These are phyloP conservation scores for Candida stauntonica DNA, from an alignment of 805 yeast species.

Conservation along the genomic window DNA sequence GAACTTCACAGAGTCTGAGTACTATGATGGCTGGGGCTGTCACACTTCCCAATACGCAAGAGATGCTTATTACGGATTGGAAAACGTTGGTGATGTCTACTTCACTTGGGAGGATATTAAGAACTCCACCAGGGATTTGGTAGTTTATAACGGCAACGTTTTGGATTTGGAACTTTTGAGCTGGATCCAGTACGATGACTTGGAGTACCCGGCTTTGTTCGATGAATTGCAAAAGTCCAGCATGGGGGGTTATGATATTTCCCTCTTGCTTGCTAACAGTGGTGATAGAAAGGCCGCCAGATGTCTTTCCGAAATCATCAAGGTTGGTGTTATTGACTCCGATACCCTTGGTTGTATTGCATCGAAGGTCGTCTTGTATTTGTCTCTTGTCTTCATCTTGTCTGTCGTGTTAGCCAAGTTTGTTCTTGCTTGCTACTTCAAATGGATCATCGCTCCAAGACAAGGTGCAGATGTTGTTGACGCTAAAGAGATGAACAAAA, in stretches of 20 bases:
- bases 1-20: slow-evolving; percentile 50
- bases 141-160: slow-evolving; percentile 87
- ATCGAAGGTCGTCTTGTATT: slow-evolving; percentile 73
- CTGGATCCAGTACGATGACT: slow-evolving; percentile 68
- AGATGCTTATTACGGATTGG: slow-evolving; percentile 54
- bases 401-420: slow-evolving; percentile 77
- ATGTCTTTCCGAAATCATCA: slow-evolving; percentile 80
- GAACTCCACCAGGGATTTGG: slow-evolving; percentile 65
- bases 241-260: slow-evolving; percentile 76
- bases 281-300: slow-evolving; percentile 68
- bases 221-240: slow-evolving; percentile 52
- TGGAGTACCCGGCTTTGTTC: slow-evolving; percentile 70
- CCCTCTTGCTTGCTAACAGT: slow-evolving; percentile 61
- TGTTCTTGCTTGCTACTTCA: slow-evolving; percentile 80
- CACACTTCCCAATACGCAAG: slow-evolving; percentile 76
- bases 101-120: slow-evolving; percentile 87
- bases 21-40: slow-evolving; percentile 86
- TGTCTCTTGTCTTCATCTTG: slow-evolving; percentile 80
- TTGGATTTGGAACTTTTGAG: slow-evolving; percentile 72
- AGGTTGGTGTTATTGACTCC: slow-evolving; percentile 86
- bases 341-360: slow-evolving; percentile 94
- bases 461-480: slow-evolving; percentile 76
- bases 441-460: slow-evolving; percentile 70
- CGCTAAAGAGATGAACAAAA: slow-evolving; percentile 54
- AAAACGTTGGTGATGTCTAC: slow-evolving; percentile 68